These are phyloP conservation scores for Nevesoporus exiguus DNA, from an alignment of 768 basidiomycete genomes.

Conservation along the genomic window DNA sequence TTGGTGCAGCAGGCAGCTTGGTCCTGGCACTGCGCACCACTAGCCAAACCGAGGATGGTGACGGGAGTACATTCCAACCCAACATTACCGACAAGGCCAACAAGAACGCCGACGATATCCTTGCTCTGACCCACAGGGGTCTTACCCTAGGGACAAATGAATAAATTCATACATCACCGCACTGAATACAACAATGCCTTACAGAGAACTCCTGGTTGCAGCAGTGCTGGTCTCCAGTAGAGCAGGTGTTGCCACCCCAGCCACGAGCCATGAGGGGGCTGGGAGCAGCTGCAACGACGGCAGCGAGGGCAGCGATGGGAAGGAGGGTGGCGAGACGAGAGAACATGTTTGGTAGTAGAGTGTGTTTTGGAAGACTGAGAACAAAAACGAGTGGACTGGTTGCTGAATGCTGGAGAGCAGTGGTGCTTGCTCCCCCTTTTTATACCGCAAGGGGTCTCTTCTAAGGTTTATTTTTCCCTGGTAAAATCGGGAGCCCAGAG, in stretches of 20 bases:
- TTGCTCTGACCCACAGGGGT: neutral
- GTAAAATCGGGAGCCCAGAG: no score
- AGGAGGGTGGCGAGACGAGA: neutral
- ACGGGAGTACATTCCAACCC: neutral
- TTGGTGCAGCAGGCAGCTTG: neutral
- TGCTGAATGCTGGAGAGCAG: neutral
- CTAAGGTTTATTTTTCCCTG: neutral
- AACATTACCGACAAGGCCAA: neutral
- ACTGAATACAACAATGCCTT: neutral
- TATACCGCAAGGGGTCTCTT: neutral
- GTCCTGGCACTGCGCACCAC: neutral
- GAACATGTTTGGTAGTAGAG: neutral
- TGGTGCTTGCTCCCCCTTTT: neutral
- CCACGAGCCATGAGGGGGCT: no score
- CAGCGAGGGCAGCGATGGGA: neutral
- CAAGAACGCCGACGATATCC: neutral
- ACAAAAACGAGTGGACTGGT: neutral
- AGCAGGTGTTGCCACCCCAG: no score
- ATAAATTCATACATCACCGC: neutral
- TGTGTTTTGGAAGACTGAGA: neutral
- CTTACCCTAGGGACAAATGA: neutral
- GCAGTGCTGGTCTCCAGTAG: neutral
- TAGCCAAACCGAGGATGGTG: neutral
- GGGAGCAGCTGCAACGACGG: neutral
- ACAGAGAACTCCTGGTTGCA: neutral